Base-by-base conservation (phyloP, 2,329 filamentous ascomycete species). In the Aureobasidium sp. region DNA sequence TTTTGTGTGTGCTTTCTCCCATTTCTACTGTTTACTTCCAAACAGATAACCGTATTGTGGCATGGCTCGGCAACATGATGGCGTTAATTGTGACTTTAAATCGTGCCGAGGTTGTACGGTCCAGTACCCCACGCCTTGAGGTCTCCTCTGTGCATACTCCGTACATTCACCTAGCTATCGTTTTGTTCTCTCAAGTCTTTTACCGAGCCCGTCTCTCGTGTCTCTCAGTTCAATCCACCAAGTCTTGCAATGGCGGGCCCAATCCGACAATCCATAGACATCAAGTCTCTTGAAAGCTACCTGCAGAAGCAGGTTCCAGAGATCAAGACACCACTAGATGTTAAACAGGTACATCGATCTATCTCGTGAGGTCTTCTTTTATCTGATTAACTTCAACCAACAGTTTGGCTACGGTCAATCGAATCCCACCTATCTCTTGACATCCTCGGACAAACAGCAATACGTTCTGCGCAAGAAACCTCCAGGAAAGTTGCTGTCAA, bases 391-490 rank as follows among this genome's bases (percentile, higher is more conserved):
- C 53, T 64, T 53, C 15, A 27, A 32, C 13, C 15, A 55, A 39
- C 70, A 97, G 90, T 99, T 97, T 73, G 91, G 92, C 69, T 97
- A 95, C 73, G 94, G 94, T 63, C 94, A 97, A 77, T 96, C 91
- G 63, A 99, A 97, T 74, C 94, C 94, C 48, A 99, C 94, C 2
- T 99, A 97, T 77, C 90, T 93, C 70, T 81, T 97, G 70, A 96
- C 86, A 16, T 86, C 86, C 58, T 80, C 85, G 66, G 81, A 86
- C 71, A 85, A 86, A 57, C 75, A 79, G 67, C 86, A 86, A 71
- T 96, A 87, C 77, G 94, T 99, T 37, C 83, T 97, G 79, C 90
- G 94, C 73, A 97, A 99, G 83, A 97, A 97, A 78, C 94, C 94
- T 0, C 93, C 94, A n/a, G 94, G 94, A 66, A 86, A 88, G 77